Percentiles rank a stretch among this genome's conserved stretches.
Evolutionary conservation across 345 rosid species (phyloP).

Genomic region (Bruguiera parviflora): DNA sequence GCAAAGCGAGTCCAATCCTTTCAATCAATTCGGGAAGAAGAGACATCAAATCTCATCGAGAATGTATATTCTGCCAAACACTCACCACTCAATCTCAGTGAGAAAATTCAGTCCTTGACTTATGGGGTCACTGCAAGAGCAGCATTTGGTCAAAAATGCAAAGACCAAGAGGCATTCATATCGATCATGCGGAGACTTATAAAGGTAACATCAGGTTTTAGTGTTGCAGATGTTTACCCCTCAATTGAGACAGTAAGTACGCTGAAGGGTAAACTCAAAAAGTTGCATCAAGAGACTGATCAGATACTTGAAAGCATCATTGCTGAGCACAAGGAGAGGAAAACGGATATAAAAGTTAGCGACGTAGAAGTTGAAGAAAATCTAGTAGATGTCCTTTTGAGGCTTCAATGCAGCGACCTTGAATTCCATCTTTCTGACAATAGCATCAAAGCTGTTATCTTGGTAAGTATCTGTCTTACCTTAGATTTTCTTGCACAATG

Average conservation of each 20-base stretch:
- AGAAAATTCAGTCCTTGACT: neutral
- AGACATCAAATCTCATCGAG: neutral
- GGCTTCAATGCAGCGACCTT: slow-evolving; percentile 16
- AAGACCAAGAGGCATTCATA: slow-evolving; percentile 7
- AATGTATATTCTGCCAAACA: neutral
- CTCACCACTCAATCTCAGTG: neutral
- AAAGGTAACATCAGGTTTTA: slow-evolving; percentile 19
- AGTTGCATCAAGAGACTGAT: slow-evolving; percentile 21
- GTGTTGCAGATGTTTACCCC: slow-evolving; percentile 31
- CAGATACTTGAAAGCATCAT: slow-evolving; percentile 27
- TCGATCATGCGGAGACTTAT: neutral
- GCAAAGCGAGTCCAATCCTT: slow-evolving; percentile 9
- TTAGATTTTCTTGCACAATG: neutral
- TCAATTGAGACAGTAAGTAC: slow-evolving; percentile 32
- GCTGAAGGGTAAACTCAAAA: slow-evolving; percentile 16
- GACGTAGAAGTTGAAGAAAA: slow-evolving; percentile 3
- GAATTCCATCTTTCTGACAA: slow-evolving; percentile 17
- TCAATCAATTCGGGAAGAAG: slow-evolving; percentile 11
- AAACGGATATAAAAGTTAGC: neutral
- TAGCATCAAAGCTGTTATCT: slow-evolving; percentile 36
- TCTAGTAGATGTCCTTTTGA: slow-evolving; percentile 39
- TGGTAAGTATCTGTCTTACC: slow-evolving; percentile 15
- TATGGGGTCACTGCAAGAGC: slow-evolving; percentile 6
- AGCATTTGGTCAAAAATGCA: slow-evolving; percentile 12
- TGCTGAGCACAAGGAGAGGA: slow-evolving; percentile 23